phyloP scores from a whole-genome alignment of 1,284 basidiomycete genomes.

The Ustilago tritici region DNA sequence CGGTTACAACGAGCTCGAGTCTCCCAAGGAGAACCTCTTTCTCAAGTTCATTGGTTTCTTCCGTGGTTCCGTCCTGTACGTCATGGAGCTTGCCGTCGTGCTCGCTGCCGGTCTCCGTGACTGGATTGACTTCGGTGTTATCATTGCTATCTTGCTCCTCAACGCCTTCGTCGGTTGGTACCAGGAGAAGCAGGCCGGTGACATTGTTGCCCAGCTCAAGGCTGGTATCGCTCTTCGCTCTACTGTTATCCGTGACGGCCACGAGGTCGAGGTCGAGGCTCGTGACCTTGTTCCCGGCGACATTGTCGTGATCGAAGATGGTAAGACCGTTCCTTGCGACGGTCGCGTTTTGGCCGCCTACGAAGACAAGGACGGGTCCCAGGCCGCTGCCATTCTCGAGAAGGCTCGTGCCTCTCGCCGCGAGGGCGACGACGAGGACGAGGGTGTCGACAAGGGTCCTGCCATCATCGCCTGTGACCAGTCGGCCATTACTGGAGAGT shows the following conservation, averaged over 20 bases:
- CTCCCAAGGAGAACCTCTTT: constrained; percentile 71
- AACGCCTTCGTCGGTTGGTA: constrained; percentile 76
- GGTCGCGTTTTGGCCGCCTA: constrained; percentile 73
- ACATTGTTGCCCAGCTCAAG: constrained; percentile 74
- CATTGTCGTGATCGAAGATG: constrained; percentile 72
- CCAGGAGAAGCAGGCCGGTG: constrained; percentile 74
- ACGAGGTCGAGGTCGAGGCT: constrained; percentile 73
- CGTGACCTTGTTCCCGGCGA: constrained; percentile 75
- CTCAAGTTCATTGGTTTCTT: constrained; percentile 72
- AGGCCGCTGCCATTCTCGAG: constrained; percentile 66
- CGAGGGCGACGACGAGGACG: constrained; percentile 69
- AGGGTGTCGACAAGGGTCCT: constrained; percentile 72
- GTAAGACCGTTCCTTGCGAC: constrained; percentile 74
- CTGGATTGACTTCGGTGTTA: constrained; percentile 74
- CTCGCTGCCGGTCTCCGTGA: constrained; percentile 71
- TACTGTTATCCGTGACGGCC: constrained; percentile 71
- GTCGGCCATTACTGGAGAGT: constrained; percentile 74
- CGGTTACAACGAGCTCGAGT: constrained; percentile 71
- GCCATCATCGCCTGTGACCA: constrained; percentile 73
- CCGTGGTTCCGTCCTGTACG: constrained; percentile 70
- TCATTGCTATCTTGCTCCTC: constrained; percentile 70
- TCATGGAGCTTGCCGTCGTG: constrained; percentile 71
- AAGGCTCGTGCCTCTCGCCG: constrained; percentile 65
- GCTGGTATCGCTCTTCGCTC: constrained; percentile 74
- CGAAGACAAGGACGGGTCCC: constrained; percentile 69